A percentile compares a stretch with the other conserved stretches of the same genome.
These are phyloP conservation scores for Alternaria gaisen DNA, from an alignment of 2,329 filamentous ascomycete genomes.

Conservation along the genomic window DNA sequence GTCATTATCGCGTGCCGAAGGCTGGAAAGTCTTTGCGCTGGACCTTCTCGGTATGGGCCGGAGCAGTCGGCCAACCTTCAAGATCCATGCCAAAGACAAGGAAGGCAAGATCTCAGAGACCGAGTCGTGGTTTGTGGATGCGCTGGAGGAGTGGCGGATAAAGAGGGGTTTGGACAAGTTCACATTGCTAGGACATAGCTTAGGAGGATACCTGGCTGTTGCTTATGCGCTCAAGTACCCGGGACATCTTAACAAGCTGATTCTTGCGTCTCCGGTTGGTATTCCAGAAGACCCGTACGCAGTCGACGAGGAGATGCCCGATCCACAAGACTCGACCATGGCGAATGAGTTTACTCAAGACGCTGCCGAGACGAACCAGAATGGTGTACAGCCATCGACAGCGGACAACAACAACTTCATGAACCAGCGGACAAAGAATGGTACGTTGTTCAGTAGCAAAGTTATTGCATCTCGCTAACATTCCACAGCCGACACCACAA, in stretches of 20 bases:
- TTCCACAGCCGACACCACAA: conserved; percentile 36
- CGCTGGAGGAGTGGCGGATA: conserved; percentile 93
- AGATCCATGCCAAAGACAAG: conserved; percentile 81
- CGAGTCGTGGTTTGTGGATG: conserved; percentile 95
- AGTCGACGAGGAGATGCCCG: conserved; percentile 79
- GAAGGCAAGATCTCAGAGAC: conserved; percentile 85
- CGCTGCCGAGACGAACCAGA: conserved; percentile 69
- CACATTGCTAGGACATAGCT: conserved; percentile 89
- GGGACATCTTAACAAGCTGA: conserved; percentile 92
- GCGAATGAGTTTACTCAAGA: conserved; percentile 82
- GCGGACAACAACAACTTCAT: conserved; percentile 65
- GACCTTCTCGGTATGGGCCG: conserved; percentile 96
- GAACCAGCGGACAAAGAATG: conserved; percentile 56
- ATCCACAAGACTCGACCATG: conserved; percentile 75
- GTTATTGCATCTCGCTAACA: neutral
- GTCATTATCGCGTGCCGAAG: conserved; percentile 76
- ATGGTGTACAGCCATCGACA: conserved; percentile 73
- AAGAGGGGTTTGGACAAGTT: conserved; percentile 90
- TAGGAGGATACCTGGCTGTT: conserved; percentile 94
- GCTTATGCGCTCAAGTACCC: conserved; percentile 98
- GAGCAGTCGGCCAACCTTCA: conserved; percentile 83
- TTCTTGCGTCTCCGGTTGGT: conserved; percentile 91
- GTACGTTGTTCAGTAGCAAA: neutral
- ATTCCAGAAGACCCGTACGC: conserved; percentile 95
- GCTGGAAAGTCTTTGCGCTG: conserved; percentile 92